A percentile compares a stretch with the other conserved stretches of the same genome.
These are phyloP conservation scores for Wickerhamomyces kurtzmanii DNA, from an alignment of 805 yeast genomes.

Conservation along the genomic window DNA sequence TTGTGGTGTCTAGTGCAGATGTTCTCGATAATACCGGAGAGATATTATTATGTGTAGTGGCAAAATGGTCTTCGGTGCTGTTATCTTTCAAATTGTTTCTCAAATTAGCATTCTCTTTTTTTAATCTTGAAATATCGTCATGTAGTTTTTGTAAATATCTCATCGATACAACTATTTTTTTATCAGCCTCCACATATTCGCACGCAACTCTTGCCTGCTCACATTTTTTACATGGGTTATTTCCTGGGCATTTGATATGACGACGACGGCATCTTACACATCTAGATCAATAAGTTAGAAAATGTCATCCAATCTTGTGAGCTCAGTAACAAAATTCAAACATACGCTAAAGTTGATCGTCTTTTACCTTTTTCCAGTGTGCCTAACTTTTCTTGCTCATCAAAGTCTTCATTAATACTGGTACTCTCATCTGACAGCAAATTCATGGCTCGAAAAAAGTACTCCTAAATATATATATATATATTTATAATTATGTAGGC, in stretches of 20 bases:
- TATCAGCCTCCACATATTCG: conserved; percentile 64
- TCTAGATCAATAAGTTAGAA: no score
- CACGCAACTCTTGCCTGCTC: conserved; percentile 43
- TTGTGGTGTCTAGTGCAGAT: conserved; percentile 12
- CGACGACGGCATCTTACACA: conserved; percentile 63
- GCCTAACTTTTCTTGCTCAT: no score
- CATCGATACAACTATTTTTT: conserved; percentile 65
- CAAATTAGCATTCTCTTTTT: conserved; percentile 53
- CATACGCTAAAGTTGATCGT: no score
- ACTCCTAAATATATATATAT: no score
- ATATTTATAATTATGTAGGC: no score
- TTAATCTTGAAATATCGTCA: conserved; percentile 54
- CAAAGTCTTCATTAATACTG: no score
- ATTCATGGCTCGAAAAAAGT: no score
- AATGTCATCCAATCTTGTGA: no score
- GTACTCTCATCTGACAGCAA: no score
- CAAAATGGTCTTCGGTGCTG: neutral
- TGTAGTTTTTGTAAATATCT: conserved; percentile 59
- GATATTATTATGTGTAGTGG: neutral
- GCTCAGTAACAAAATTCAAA: no score
- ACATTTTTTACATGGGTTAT: conserved; percentile 64
- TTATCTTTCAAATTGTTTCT: conserved; percentile 21
- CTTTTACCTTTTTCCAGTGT: no score
- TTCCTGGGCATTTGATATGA: conserved; percentile 73
- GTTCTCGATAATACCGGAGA: conserved; percentile 8